These are phyloP conservation scores for Boletus huronensis DNA, from an alignment of 768 basidiomycete genomes.

Conservation along the genomic window DNA sequence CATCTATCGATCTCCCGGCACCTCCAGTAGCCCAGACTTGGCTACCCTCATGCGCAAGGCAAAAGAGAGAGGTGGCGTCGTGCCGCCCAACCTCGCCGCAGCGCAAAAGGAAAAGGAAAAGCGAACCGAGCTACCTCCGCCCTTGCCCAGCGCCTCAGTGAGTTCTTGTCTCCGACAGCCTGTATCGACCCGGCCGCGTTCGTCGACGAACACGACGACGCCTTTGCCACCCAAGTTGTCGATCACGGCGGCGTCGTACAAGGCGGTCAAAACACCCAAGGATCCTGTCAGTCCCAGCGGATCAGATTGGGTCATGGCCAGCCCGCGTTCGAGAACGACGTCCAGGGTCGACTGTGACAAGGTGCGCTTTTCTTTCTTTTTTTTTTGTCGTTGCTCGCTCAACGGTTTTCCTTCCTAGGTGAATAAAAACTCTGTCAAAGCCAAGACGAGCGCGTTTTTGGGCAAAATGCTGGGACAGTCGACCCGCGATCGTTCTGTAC, in stretches of 20 bases:
- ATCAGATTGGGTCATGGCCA: conserved; percentile 49
- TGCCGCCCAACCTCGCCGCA: conserved; percentile 32
- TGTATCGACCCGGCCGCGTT: conserved; percentile 35
- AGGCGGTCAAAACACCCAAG: conserved; percentile 21
- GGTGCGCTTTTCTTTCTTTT: conserved; percentile 31
- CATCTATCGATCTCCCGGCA: conserved; percentile 85
- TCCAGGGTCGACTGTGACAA: conserved; percentile 46
- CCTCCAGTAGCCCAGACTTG: conserved; percentile 88
- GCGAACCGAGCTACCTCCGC: conserved; percentile 41
- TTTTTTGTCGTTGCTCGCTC: neutral
- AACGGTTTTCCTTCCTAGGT: conserved; percentile 12
- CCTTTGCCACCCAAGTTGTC: conserved; percentile 35
- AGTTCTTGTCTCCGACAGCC: conserved; percentile 27
- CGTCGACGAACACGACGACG: conserved; percentile 39
- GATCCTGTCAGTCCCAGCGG: conserved; percentile 34
- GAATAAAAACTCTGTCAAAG: conserved; percentile 61
- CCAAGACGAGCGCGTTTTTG: conserved; percentile 77
- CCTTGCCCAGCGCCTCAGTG: conserved; percentile 34
- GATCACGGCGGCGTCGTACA: conserved; percentile 30
- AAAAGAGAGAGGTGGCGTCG: conserved; percentile 58
- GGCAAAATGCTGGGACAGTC: conserved; percentile 75
- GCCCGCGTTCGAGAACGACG: conserved; percentile 41
- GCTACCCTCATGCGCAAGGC: conserved; percentile 84
- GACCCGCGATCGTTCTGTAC: conserved; percentile 67
- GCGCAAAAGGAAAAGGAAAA: conserved; percentile 32